phyloP scores from a whole-genome alignment of 2,329 filamentous ascomycete genomes.

The Coleophoma crateriformis region DNA sequence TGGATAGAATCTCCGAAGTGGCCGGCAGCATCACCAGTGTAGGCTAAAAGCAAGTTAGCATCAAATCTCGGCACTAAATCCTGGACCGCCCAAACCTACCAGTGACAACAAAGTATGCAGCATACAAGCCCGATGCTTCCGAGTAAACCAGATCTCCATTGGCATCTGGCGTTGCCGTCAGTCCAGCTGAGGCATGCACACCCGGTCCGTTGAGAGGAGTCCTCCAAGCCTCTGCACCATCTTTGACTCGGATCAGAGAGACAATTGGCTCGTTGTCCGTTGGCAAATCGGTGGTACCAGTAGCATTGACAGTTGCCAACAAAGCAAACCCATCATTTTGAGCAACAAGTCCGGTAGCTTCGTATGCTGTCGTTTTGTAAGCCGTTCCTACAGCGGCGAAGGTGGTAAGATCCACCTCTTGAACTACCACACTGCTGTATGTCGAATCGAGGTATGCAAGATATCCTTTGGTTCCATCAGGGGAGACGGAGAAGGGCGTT shows the following conservation, averaged over 20 bases:
- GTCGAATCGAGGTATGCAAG: slow-evolving; percentile 54
- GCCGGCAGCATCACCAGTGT: slow-evolving; percentile 45
- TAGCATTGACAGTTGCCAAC: slow-evolving; percentile 45
- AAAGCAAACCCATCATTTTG: slow-evolving; percentile 60
- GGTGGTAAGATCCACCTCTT: slow-evolving; percentile 47
- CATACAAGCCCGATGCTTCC: slow-evolving; percentile 47
- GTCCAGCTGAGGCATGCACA: slow-evolving; percentile 34
- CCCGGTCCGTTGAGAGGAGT: slow-evolving; percentile 53
- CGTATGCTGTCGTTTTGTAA: slow-evolving; percentile 47
- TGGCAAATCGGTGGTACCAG: slow-evolving; percentile 42
- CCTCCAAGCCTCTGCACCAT: slow-evolving; percentile 50
- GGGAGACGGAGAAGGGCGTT: slow-evolving; percentile 57
- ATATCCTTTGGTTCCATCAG: slow-evolving; percentile 52
- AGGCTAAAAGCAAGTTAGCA: slow-evolving; percentile 23
- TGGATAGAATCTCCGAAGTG: slow-evolving; percentile 54
- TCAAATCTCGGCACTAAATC: too few relatives aligned
- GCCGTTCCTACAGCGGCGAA: slow-evolving; percentile 47
- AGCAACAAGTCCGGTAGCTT: slow-evolving; percentile 55
- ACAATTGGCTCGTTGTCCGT: slow-evolving; percentile 43
- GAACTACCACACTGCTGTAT: slow-evolving; percentile 50
- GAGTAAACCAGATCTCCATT: slow-evolving; percentile 60
- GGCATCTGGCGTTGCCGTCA: slow-evolving; percentile 49
- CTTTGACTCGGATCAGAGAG: slow-evolving; percentile 52
- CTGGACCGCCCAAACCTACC: slow-evolving; percentile 18
- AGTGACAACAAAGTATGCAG: slow-evolving; percentile 57